Conservation (phyloP, 768 basidiomycete species). For the Collybia nuda region DNA sequence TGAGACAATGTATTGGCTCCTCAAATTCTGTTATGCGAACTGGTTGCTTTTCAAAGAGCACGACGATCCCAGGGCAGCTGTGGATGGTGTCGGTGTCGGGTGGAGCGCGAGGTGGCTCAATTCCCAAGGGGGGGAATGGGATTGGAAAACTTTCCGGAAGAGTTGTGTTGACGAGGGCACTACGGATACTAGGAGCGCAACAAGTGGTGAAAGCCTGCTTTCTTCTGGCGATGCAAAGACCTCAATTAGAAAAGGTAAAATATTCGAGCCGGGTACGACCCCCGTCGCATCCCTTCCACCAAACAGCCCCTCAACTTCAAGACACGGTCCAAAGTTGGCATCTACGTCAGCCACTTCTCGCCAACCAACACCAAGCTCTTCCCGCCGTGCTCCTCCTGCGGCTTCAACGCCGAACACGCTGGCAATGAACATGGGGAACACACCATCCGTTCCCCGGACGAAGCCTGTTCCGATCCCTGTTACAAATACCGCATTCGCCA, state of each 20-base stretch:
- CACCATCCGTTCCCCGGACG: conserved; percentile 29
- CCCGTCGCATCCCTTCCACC: conserved; percentile 17
- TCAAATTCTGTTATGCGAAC: conserved; percentile 77
- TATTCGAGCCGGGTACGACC: conserved; percentile 17
- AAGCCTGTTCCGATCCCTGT: conserved; percentile 43
- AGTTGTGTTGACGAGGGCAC: conserved; percentile 33
- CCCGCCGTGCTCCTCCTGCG: conserved; percentile 22
- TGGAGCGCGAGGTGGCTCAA: conserved; percentile 62
- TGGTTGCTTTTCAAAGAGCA: conserved; percentile 69
- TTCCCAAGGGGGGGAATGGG: conserved; percentile 57
- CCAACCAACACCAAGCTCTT: conserved; percentile 15
- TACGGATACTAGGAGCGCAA: conserved; percentile 5
- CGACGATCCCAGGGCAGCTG: conserved; percentile 67
- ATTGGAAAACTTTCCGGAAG: conserved; percentile 64
- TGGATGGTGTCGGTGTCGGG: conserved; percentile 66
- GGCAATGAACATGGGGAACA: conserved; percentile 16
- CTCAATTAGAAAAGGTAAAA: conserved; percentile 28
- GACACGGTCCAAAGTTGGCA: conserved; percentile 5
- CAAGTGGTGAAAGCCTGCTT: conserved; percentile 49
- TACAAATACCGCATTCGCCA: conserved; percentile 28
- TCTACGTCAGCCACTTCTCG: not conserved
- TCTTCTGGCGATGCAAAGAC: conserved; percentile 26
- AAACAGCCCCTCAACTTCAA: conserved; percentile 9
- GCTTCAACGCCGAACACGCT: conserved; percentile 17
- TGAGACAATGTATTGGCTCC: conserved; percentile 74